These are phyloP conservation scores for Leavenworthia alabamica DNA, from an alignment of 345 rosid species.

Conservation along the genomic window DNA sequence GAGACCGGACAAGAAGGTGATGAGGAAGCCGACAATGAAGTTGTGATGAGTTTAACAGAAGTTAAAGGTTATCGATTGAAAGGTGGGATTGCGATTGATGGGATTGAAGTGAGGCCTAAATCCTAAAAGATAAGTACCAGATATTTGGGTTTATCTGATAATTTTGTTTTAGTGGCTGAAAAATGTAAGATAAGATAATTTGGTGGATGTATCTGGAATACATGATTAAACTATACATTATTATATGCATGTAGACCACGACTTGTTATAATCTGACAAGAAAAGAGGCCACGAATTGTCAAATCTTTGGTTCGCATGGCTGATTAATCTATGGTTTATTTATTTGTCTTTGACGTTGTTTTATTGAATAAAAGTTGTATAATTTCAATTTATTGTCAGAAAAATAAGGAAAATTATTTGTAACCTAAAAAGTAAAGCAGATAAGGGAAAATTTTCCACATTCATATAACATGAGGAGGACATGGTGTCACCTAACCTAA, in stretches of 20 bases:
- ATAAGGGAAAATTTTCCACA: neutral
- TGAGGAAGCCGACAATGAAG: constrained; percentile 13
- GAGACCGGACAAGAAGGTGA: constrained; percentile 24
- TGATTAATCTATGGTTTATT: neutral
- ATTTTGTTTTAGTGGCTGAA: neutral
- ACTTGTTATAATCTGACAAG: neutral
- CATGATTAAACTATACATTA: neutral
- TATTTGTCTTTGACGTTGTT: neutral
- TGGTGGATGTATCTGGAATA: neutral
- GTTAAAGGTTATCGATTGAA: constrained; percentile 65
- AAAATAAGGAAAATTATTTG: neutral
- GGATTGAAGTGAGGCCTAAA: constrained; percentile 70
- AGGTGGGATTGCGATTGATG: constrained; percentile 69
- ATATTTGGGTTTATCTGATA: neutral
- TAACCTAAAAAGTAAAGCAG: neutral
- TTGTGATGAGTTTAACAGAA: constrained; percentile 59
- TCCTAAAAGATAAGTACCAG: neutral
- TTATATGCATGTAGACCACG: neutral
- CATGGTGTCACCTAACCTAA: constrained; percentile 13
- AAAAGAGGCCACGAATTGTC: neutral
- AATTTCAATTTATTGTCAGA: neutral
- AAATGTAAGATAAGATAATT: neutral
- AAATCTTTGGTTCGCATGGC: neutral
- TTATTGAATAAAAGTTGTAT: neutral
- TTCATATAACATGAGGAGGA: neutral